Base-by-base conservation (phyloP, 208 protist genomes). In the Acanthamoeba lenticulata region DNA sequence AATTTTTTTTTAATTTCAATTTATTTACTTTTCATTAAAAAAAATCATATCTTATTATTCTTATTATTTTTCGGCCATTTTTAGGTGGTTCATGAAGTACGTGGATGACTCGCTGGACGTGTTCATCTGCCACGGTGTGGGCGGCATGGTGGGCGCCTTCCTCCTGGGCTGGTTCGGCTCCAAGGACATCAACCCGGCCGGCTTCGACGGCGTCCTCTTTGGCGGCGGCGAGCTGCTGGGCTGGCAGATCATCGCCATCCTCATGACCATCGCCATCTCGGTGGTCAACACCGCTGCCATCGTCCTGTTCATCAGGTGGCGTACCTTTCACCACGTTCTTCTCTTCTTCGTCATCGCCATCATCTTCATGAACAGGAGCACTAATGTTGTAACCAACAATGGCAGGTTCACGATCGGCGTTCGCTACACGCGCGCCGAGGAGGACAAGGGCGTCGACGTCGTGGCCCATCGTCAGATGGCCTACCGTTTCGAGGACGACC, bases 201-300 rank as follows among this genome's bases (percentile, higher is more conserved):
- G 85, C 1, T 2, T 24, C 55, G 55, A 91, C 24, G 85, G 85
- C 17, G 85, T 91, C 34, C 60, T 91, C 38, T 91, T 38, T 27
- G 85, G 85, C 27, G 85, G 85, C 29, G 85, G 85, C 17, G 85
- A 69, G 36, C 85, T 91, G 52, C 55, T 91, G 9, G 85, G 85
- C 45, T 91, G 85, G 85, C 85, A 91, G 85, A 72, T 91, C 24
- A 44, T 91, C 11, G 49, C 85, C 32, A 72, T 62, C 55, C 34
- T 91, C 36, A 0, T 91, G 57, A 91, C 85, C n/a, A 91, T 91
- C 27, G 85, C 85, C 24, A 91, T 91, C 13, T 91, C 85, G 13
- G 85, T 91, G 0, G 85, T 91, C 9, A 49, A 49, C 34, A 91
- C 85, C 7, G 1, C 85, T 32, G 42, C 6, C 15, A 44, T 11